Conservation (phyloP, 129 eudicot genomes). For the Logfia minima region DNA sequence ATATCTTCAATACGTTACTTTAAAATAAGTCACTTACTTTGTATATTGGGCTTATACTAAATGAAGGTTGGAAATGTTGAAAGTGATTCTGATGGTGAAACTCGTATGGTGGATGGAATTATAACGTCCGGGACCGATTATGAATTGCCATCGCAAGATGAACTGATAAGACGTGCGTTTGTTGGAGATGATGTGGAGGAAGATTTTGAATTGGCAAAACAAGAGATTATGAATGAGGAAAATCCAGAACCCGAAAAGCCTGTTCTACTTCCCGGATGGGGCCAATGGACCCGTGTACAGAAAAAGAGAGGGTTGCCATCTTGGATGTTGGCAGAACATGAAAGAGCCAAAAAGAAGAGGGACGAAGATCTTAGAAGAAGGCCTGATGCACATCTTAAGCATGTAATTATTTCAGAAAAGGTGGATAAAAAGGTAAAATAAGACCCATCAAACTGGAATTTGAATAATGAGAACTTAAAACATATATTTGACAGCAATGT, state of each 20-base stretch:
- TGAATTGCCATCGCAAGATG: constrained; percentile 90
- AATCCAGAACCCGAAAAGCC: constrained; percentile 92
- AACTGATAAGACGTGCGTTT: constrained; percentile 83
- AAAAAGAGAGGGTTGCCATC: constrained; percentile 69
- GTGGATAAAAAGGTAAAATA: constrained; percentile 73
- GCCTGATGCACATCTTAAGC: constrained; percentile 83
- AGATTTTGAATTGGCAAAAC: constrained; percentile 71
- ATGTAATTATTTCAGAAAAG: constrained; percentile 90
- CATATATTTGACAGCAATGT: background rate
- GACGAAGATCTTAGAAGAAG: constrained; percentile 70
- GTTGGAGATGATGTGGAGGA: constrained; percentile 99
- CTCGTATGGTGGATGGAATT: constrained; percentile 80
- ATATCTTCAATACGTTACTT: background rate
- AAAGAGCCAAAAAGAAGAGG: constrained; percentile 78
- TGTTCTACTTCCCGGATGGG: constrained; percentile 91
- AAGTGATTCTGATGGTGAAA: constrained; percentile 55
- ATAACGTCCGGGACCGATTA: constrained; percentile 69
- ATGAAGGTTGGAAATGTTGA: constrained; percentile 58
- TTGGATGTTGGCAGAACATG: constrained; percentile 83
- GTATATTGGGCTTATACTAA: background rate
- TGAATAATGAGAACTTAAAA: background rate
- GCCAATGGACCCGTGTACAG: constrained; percentile 81
- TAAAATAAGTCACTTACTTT: background rate
- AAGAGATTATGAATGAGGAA: constrained; percentile 72
- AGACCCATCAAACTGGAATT: background rate